phyloP scores from a whole-genome alignment of 768 basidiomycete species.

The Rubroboletus pulcherrimus region DNA sequence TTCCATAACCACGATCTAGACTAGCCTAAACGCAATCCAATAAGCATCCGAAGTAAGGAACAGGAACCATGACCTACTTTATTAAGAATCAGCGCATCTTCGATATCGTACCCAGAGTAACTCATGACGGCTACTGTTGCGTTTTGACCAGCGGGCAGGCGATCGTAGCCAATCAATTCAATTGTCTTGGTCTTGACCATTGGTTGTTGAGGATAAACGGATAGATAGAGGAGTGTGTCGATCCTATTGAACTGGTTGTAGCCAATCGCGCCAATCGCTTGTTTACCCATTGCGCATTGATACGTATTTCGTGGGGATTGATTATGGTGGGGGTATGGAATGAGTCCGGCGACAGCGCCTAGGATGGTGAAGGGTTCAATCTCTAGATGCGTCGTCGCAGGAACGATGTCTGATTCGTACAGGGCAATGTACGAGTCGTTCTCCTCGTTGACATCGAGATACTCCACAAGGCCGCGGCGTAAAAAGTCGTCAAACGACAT shows the following conservation, averaged over 20 bases:
- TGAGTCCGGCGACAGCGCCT: slow-evolving; percentile 96
- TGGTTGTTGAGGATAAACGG: slow-evolving; percentile 97
- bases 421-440: slow-evolving; percentile 96
- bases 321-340: slow-evolving; percentile 99
- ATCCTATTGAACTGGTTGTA: slow-evolving; percentile 98
- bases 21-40: slow-evolving; percentile 58
- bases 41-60: slow-evolving; percentile 5
- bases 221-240: slow-evolving; percentile 95
- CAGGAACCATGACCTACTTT: slow-evolving; percentile 46
- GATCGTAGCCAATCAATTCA: slow-evolving; percentile 94
- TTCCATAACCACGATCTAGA: slow-evolving; percentile 93
- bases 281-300: slow-evolving; percentile 99
- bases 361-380: slow-evolving; percentile 98
- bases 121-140: slow-evolving; percentile 99
- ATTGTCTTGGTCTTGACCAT: slow-evolving; percentile 99
- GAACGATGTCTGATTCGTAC: slow-evolving; percentile 83
- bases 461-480: slow-evolving; percentile 88
- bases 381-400: slow-evolving; percentile 89
- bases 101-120: slow-evolving; percentile 98
- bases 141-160: slow-evolving; percentile 96
- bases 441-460: slow-evolving; percentile 98
- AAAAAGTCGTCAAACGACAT: slow-evolving; percentile 94
- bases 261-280: slow-evolving; percentile 97
- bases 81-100: slow-evolving; percentile 96
- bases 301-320: slow-evolving; percentile 99